Evolutionary conservation across 2,329 filamentous ascomycete species (phyloP), one percentile per base, ranked within the genome.

Genomic region (Cercospora sp.): DNA sequence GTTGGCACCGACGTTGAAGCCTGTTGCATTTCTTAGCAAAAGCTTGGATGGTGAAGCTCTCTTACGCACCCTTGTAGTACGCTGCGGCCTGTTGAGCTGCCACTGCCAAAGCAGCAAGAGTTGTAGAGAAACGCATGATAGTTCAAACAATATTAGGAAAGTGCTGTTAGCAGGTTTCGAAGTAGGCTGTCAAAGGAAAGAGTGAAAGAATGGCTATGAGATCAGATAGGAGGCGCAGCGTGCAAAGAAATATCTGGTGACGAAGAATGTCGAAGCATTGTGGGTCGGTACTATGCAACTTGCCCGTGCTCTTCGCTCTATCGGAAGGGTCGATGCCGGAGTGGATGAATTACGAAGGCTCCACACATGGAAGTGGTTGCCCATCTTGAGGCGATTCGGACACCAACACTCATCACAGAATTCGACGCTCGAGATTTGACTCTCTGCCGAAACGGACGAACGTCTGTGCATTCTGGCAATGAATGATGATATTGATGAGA

Each of bases 1-100:
- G 65, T 76, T 80, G 20, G 81, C 80, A 60, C 76, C 79, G 12
- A 80, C 73, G 69, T 82, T 83, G 74, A 83, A 82, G 28, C 81
- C 81, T 64, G 33, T 20, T n/a, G 26, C 6, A 30, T 30, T 12
- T 42, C 62, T 58, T 59, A 59, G 31, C 31, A 28, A 57, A 26
- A 40, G 30, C 28, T 23, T 36, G 26, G 28, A 6, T 33, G 18
- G 3, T 63, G 13, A 36, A 36, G 28, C 62, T 28, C n/a, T 28
- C n/a, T 12, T 18, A 45, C 40, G n/a, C 16, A 64, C 62, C 62
- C 60, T 79, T 78, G 76, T 78, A 81, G 74, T 79, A 81, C 6
- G 80, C 81, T 31, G 69, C 69, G 28, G 75, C 73, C 40, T 73
- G 73, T 3, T 78, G 73, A 13, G 79, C 63, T 40, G 75, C 69